A percentile compares a stretch with the other conserved stretches of the same genome.
Conservation (phyloP, 805 yeast species). For the Dipodascopsis uninucleata region DNA sequence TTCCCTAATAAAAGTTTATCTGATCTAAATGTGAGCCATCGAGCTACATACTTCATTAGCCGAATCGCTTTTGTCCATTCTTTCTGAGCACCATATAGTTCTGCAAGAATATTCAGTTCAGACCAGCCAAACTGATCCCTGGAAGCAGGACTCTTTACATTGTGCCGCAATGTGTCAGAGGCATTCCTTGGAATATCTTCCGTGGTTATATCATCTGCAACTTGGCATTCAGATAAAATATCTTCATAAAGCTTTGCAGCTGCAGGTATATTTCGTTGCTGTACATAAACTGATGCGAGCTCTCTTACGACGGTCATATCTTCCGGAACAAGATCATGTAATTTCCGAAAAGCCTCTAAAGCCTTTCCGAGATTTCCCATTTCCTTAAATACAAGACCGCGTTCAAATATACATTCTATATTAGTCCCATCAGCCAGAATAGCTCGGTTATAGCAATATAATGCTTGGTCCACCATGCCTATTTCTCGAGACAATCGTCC, state of each 20-base stretch:
- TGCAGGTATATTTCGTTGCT: slow-evolving; percentile 33
- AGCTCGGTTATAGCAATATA: slow-evolving; percentile 71
- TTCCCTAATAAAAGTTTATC: slow-evolving; percentile 55
- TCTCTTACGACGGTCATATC: slow-evolving; percentile 61
- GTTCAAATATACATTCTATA: slow-evolving; percentile 54
- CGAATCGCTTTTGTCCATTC: slow-evolving; percentile 62
- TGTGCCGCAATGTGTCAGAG: slow-evolving; percentile 33
- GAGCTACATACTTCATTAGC: slow-evolving; percentile 62
- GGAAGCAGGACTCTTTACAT: slow-evolving; percentile 68
- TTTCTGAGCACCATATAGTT: slow-evolving; percentile 66
- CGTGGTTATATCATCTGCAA: slow-evolving; percentile 11
- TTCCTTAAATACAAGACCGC: slow-evolving; percentile 66
- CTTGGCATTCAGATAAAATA: slow-evolving; percentile 23
- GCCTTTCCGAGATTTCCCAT: slow-evolving; percentile 68
- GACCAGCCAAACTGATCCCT: slow-evolving; percentile 80
- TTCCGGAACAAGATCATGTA: slow-evolving; percentile 54
- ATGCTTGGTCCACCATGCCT: slow-evolving; percentile 68
- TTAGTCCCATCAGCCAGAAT: slow-evolving; percentile 49
- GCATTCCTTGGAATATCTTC: slow-evolving; percentile 12
- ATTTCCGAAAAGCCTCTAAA: slow-evolving; percentile 62
- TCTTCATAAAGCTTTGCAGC: slow-evolving; percentile 32
- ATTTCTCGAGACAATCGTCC: slow-evolving; percentile 41
- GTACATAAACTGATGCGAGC: slow-evolving; percentile 43
- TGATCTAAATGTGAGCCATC: slow-evolving; percentile 78
- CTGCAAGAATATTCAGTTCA: slow-evolving; percentile 77